These are phyloP conservation scores for Glonium stellatum DNA, from an alignment of 495 filamentous ascomycete genomes.

Conservation along the genomic window DNA sequence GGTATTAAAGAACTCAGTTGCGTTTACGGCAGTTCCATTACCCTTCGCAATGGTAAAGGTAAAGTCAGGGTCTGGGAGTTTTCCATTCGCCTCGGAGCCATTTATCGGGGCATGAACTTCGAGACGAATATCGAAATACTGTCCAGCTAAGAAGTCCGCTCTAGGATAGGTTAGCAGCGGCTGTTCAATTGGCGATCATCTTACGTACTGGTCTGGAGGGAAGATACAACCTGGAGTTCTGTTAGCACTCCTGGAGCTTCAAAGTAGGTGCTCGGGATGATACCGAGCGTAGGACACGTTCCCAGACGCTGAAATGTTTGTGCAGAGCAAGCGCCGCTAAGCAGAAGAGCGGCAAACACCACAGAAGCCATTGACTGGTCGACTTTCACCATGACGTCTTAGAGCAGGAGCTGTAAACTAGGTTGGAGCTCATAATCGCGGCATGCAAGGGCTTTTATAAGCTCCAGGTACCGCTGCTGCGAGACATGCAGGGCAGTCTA, in stretches of 20 bases:
- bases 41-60: constrained; percentile 61
- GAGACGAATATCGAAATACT: constrained; percentile 68
- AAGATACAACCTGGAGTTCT: too few relatives aligned
- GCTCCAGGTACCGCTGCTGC: too few relatives aligned
- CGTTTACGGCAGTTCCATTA: constrained; percentile 41
- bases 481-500: too few relatives aligned
- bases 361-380: too few relatives aligned
- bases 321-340: constrained; percentile 30
- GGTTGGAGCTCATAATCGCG: too few relatives aligned
- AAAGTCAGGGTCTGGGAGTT: constrained; percentile 58
- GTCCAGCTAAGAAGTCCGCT: constrained; percentile 64
- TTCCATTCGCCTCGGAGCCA: constrained; percentile 59
- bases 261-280: not conserved
- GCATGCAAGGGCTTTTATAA: too few relatives aligned
- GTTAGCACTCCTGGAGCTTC: too few relatives aligned
- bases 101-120: constrained; percentile 72
- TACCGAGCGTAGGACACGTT: constrained; percentile 57
- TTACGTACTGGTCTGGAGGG: too few relatives aligned
- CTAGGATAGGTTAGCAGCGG: constrained; percentile 22
- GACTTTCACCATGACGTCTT: too few relatives aligned
- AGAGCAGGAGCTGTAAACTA: too few relatives aligned
- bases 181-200: not conserved
- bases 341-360: constrained; percentile 11
- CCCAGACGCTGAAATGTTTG: constrained; percentile 68
- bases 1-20: constrained; percentile 53